These are phyloP conservation scores for Penicillium soppii DNA, from an alignment of 495 filamentous ascomycete species.

Conservation along the genomic window DNA sequence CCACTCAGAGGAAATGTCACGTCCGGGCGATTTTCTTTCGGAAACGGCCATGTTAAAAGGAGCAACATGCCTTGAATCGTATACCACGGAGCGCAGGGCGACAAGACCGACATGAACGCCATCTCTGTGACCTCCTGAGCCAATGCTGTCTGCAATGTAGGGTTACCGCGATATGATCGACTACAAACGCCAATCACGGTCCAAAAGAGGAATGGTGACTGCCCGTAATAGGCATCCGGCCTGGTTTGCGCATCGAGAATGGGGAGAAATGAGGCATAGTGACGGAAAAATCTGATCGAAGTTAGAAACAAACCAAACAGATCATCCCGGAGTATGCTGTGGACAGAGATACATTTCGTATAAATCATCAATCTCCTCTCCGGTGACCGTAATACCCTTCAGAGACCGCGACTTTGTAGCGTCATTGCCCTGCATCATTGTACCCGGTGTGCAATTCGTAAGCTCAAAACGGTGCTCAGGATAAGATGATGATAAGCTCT, in stretches of 20 bases:
- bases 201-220: constrained; percentile 54
- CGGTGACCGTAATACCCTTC: constrained; percentile 27
- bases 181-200: constrained; percentile 42
- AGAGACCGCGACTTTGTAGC: constrained; percentile 28
- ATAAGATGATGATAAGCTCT: constrained; percentile 14
- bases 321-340: background rate
- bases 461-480: constrained; percentile 18
- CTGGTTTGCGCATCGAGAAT: constrained; percentile 39
- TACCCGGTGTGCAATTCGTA: background rate
- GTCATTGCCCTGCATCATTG: constrained; percentile 13
- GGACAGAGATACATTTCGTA: constrained; percentile 39
- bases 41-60: constrained; percentile 51
- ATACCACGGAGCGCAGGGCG: constrained; percentile 39
- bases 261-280: constrained; percentile 47
- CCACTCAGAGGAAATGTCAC: constrained; percentile 42
- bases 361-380: constrained; percentile 37
- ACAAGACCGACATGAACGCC: constrained; percentile 41
- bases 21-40: constrained; percentile 44
- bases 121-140: constrained; percentile 42
- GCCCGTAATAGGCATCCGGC: constrained; percentile 44
- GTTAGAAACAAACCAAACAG: constrained; percentile 2
- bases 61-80: constrained; percentile 50
- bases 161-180: constrained; percentile 38
- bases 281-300: constrained; percentile 40
- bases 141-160: constrained; percentile 40